Evolutionary conservation across 2,329 filamentous ascomycete genomes (phyloP), one percentile per base, ranked within the genome.

Genomic region (Aspergillus sergii): DNA sequence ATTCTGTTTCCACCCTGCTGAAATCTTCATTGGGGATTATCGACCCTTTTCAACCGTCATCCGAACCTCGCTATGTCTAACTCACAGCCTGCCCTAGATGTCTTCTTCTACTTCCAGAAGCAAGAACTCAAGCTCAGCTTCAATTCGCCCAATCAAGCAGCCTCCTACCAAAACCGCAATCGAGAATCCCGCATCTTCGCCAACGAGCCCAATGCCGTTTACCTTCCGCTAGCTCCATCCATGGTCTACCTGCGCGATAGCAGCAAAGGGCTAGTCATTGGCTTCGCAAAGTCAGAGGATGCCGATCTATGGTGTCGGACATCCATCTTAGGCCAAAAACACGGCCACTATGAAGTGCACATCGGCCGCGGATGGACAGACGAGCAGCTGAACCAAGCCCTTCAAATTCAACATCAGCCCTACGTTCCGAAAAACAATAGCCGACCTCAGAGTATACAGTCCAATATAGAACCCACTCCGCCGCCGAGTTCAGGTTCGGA

Each of bases 181-280:
- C 59, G 54, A 10, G 59, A 61, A 39, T 43, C 32, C n/a, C 59
- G 59, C 26, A 61, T 61, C 59, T 58, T 58, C 59, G 14, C 54
- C 45, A 16, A 21, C 0, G 54, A 58, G 8, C 59, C 59, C 19
- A 45, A n/a, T 1, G 54, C 59, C 26, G 45, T 57, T 10, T 61
- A 53, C 8, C 59, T 61, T 1, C 59, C 59, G 2, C 34, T 58
- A 34, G 26, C 46, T 3, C 23, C 46, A 16, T 50, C 46, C 16
- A 50, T 50, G 46, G 14, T 19, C 26, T 30, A 50, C 46, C 23
- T 50, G 23, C 46, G 46, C 16, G 46, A 50, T 16, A 50, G 46
- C 8, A 28, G 23, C 14, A 50, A 28, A 10, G 46, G 46, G 3
- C 46, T 50, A 4, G 46, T 50, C 8, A 28, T 50, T 26, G 46